Evolutionary conservation across 495 filamentous ascomycete genomes (phyloP).

Genomic region (Rhizodiscina lignyota): DNA sequence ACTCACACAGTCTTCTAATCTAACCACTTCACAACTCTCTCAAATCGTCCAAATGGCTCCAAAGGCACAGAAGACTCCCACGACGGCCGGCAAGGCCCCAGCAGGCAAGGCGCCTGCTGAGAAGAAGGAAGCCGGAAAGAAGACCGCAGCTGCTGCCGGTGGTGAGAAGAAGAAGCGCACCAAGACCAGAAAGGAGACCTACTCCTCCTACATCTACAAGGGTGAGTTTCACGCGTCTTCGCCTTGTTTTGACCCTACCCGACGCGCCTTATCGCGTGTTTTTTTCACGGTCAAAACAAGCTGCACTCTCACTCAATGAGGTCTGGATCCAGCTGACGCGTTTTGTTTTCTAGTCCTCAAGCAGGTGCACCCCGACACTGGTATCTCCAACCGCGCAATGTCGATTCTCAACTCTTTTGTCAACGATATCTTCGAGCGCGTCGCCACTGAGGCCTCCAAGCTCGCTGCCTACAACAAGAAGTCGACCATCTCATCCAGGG

Average conservation of each 20-base stretch:
- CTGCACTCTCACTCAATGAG: too few species aligned
- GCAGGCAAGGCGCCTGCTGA: conserved; percentile 75
- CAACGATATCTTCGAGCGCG: conserved; percentile 99
- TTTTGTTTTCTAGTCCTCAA: conserved; percentile 63
- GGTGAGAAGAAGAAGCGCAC: conserved; percentile 99
- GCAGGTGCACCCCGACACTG: conserved; percentile 98
- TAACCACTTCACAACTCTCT: background rate
- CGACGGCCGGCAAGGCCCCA: conserved; percentile 90
- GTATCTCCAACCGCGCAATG: conserved; percentile 99
- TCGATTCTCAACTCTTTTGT: conserved; percentile 99
- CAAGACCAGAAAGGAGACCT: conserved; percentile 99
- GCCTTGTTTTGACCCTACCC: conserved; percentile 5
- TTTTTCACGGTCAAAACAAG: too few species aligned
- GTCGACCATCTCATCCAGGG: conserved; percentile 97
- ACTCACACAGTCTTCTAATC: conserved; percentile 1
- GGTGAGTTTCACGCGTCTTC: conserved; percentile 38
- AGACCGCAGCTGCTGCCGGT: conserved; percentile 77
- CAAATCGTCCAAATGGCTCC: conserved; percentile 56
- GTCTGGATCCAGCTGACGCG: conserved; percentile 20
- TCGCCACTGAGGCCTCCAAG: conserved; percentile 97
- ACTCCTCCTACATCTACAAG: conserved; percentile 99
- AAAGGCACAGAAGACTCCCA: conserved; percentile 88
- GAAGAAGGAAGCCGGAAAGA: conserved; percentile 99
- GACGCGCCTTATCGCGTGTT: too few species aligned
- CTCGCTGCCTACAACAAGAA: conserved; percentile 99